Conservation (phyloP, 1,284 basidiomycete species). For the Puccinia coronata region DNA sequence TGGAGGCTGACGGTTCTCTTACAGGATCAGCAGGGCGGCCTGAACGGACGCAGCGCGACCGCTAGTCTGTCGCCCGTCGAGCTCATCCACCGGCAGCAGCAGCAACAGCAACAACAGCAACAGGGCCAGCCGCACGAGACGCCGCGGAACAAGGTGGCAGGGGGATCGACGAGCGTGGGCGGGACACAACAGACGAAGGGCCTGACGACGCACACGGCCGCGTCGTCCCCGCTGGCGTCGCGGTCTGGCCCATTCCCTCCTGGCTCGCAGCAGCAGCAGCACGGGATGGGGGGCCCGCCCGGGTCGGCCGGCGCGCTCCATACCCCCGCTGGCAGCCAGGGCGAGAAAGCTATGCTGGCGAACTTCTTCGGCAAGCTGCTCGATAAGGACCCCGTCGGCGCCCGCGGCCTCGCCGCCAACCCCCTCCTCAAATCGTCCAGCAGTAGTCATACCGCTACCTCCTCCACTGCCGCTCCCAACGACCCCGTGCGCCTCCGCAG, state of each 20-base stretch:
- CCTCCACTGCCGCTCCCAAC: too few species aligned
- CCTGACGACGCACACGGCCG: neutral
- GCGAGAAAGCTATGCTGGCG: slow-evolving; percentile 42
- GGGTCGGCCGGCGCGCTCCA: neutral
- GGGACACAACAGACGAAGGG: neutral
- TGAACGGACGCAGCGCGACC: neutral
- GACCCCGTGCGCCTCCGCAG: too few species aligned
- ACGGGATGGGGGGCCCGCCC: neutral
- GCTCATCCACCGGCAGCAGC: slow-evolving; percentile 39
- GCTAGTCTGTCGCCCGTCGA: slow-evolving; percentile 38
- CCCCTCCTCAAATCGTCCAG: too few species aligned
- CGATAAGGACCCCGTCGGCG: slow-evolving; percentile 31
- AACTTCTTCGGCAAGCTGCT: slow-evolving; percentile 47
- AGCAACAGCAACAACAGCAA: slow-evolving; percentile 48
- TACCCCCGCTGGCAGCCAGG: slow-evolving; percentile 22
- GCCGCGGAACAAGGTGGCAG: neutral
- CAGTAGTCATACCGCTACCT: too few species aligned
- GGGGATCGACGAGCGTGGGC: neutral
- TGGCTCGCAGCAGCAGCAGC: too few species aligned
- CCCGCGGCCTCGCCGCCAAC: too few species aligned
- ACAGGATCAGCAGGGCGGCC: slow-evolving; percentile 8
- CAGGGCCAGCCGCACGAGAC: slow-evolving; percentile 13
- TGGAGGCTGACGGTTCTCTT: neutral
- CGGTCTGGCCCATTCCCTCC: neutral
- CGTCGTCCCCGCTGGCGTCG: neutral